phyloP scores from a whole-genome alignment of 2,329 filamentous ascomycete species.

The Epichloe brachyelytri region DNA sequence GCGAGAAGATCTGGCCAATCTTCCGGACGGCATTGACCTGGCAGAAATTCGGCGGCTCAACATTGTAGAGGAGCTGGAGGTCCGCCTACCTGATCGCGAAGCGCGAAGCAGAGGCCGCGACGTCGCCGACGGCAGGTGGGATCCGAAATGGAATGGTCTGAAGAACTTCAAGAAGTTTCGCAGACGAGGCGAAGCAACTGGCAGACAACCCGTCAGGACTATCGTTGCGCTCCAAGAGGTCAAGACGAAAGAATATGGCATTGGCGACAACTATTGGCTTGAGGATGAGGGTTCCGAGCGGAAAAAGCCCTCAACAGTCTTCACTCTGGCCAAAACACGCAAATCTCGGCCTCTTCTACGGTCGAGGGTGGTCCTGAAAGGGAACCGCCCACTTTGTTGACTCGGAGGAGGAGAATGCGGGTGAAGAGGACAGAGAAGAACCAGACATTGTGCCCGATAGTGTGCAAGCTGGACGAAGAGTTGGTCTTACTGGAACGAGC shows the following conservation, averaged over 20 bases:
- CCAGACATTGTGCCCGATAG: neutral
- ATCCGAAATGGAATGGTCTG: conserved; percentile 81
- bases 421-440: conserved; percentile 8
- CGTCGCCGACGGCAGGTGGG: conserved; percentile 52
- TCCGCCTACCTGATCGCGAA: conserved; percentile 30
- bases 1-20: conserved; percentile 37
- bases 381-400: conserved; percentile 15
- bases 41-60: conserved; percentile 60
- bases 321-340: neutral
- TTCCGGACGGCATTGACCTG: conserved; percentile 54
- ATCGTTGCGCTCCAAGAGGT: conserved; percentile 64
- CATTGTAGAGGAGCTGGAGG: conserved; percentile 62
- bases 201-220: conserved; percentile 33
- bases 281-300: conserved; percentile 31
- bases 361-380: conserved; percentile 7
- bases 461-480: neutral
- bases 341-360: neutral
- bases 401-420: conserved; percentile 21
- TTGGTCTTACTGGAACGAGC: conserved; percentile 12
- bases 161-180: conserved; percentile 93
- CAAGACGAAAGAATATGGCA: conserved; percentile 56
- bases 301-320: conserved; percentile 11
- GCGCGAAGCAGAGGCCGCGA: conserved; percentile 32
- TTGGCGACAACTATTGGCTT: conserved; percentile 68
- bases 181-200: conserved; percentile 36